Conservation (phyloP, 2,329 filamentous ascomycete species). For the Hymenoscyphus repandus region DNA sequence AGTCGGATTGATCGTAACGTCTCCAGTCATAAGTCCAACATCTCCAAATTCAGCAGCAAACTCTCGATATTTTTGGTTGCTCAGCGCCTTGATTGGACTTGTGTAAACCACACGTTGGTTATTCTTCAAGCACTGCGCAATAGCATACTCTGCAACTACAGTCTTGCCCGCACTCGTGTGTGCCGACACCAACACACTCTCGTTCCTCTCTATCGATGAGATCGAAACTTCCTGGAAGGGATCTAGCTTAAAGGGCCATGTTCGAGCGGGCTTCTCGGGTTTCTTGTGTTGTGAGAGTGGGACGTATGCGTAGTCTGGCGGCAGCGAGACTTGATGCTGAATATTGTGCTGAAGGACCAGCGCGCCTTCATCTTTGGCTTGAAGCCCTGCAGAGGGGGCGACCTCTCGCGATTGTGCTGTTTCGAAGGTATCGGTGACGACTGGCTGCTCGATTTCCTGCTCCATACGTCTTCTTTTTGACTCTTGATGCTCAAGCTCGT, state of each 20-base stretch:
- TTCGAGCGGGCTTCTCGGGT: slow-evolving; percentile 78
- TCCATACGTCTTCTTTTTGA: slow-evolving; percentile 61
- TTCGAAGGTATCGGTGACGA: slow-evolving; percentile 90
- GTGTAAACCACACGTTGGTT: slow-evolving; percentile 99
- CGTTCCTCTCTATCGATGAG: slow-evolving; percentile 88
- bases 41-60: slow-evolving; percentile 95
- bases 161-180: slow-evolving; percentile 98
- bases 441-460: slow-evolving; percentile 59
- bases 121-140: slow-evolving; percentile 93
- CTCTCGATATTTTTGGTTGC: slow-evolving; percentile 97
- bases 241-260: slow-evolving; percentile 86
- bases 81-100: slow-evolving; percentile 96
- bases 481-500: slow-evolving; percentile 43
- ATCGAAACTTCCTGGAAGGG: slow-evolving; percentile 96
- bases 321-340: slow-evolving; percentile 93
- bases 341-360: slow-evolving; percentile 94
- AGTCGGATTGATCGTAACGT: slow-evolving; percentile 98
- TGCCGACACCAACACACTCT: slow-evolving; percentile 94
- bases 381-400: slow-evolving; percentile 46
- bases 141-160: slow-evolving; percentile 95
- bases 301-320: slow-evolving; percentile 88
- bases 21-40: slow-evolving; percentile 95
- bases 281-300: slow-evolving; percentile 92
- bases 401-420: slow-evolving; percentile 92
- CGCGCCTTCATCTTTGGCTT: slow-evolving; percentile 39